Conservation (phyloP, 192 early-diverging fungal genomes). For the Tieghemiomyces parasiticus region DNA sequence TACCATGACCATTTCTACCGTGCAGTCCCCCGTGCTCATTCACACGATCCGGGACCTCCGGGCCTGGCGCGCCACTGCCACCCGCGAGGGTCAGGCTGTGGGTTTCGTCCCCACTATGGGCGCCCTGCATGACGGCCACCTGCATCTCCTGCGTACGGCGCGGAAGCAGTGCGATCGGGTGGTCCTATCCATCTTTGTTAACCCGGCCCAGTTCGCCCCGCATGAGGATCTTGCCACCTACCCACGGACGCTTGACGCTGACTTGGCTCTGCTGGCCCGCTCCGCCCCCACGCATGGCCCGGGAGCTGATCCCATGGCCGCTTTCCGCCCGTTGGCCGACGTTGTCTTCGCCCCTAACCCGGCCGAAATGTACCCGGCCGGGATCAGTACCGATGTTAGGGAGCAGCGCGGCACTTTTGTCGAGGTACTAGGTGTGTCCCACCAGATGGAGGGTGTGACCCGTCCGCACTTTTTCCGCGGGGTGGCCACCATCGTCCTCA, state of each 20-base stretch:
- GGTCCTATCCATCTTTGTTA: conserved; percentile 87
- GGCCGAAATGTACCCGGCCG: conserved; percentile 84
- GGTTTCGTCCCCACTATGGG: conserved; percentile 99
- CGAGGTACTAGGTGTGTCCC: conserved; percentile 72
- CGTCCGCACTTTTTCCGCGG: conserved; percentile 95
- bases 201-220: conserved; percentile 97
- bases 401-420: conserved; percentile 86
- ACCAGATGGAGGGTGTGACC: conserved; percentile 85
- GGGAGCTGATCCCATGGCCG: conserved; percentile 11
- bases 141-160: conserved; percentile 47
- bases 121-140: conserved; percentile 81
- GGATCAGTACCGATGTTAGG: conserved; percentile 63
- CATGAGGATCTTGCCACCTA: conserved; percentile 85
- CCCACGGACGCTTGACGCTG: conserved; percentile 68
- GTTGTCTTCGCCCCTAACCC: conserved; percentile 51
- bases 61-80: conserved; percentile 42
- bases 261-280: conserved; percentile 35
- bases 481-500: conserved; percentile 87
- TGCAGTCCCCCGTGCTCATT: conserved; percentile 20
- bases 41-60: conserved; percentile 62
- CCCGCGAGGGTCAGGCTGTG: conserved; percentile 37
- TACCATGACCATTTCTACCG: not conserved
- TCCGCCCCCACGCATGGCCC: not conserved
- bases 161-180: conserved; percentile 45
- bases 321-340: conserved; percentile 16